A percentile compares a stretch with the other conserved stretches of the same genome.
Conservation (phyloP, 2,329 filamentous ascomycete species). For the Trichoderma simmonsii region DNA sequence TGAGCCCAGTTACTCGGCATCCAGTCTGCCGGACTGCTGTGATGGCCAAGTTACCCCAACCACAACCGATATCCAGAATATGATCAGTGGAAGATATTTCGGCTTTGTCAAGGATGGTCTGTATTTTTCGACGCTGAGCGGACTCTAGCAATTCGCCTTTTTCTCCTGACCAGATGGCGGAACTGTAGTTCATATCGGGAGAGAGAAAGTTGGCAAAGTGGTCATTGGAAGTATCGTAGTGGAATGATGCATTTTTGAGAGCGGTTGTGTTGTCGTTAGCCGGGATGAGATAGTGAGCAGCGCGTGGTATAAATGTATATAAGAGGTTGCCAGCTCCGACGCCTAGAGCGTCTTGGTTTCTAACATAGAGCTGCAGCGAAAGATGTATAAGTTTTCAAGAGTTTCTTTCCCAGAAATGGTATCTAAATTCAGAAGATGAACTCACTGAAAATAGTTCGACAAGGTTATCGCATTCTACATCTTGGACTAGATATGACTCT, state of each 20-base stretch:
- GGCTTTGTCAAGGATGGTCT: conserved; percentile 61
- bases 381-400: neutral
- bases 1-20: conserved; percentile 65
- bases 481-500: conserved; percentile 21
- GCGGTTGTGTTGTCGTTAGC: conserved; percentile 7
- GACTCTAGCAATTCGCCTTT: conserved; percentile 55
- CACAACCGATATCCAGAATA: conserved; percentile 70
- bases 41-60: conserved; percentile 72
- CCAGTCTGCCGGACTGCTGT: conserved; percentile 62
- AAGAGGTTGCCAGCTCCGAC: conserved; percentile 1
- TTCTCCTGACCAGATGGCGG: conserved; percentile 18
- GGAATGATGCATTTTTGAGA: conserved; percentile 15
- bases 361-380: conserved; percentile 12
- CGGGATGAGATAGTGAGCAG: neutral
- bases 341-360: conserved; percentile 3
- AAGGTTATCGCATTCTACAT: conserved; percentile 19
- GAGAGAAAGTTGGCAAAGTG: conserved; percentile 20
- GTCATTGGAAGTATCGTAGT: conserved; percentile 21
- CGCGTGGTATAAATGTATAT: conserved; percentile 4
- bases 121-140: conserved; percentile 66
- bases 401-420: too few relatives aligned
- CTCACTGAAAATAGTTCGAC: conserved; percentile 17
- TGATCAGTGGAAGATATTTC: conserved; percentile 62
- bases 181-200: conserved; percentile 22
- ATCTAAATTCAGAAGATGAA: neutral